Evolutionary conservation across 1,284 basidiomycete species (phyloP), one percentile per base, ranked within the genome.

Genomic region (Heterobasidion irregulare): DNA sequence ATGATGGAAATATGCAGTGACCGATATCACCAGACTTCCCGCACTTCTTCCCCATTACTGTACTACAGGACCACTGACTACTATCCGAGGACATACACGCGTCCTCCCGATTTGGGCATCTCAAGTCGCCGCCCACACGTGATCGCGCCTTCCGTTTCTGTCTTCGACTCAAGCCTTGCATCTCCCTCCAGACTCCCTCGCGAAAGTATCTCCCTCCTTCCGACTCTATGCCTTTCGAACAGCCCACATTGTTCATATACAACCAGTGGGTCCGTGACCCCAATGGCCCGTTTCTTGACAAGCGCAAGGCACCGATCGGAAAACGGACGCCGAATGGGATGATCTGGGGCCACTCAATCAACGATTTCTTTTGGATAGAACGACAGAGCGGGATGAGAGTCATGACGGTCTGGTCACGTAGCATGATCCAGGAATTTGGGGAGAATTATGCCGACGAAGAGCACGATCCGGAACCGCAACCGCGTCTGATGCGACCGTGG

Each of bases 351-450:
- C 66, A 70, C 58, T 52, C 56, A 12, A 53, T 64, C 47, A 56
- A 63, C 48, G 65, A 70, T 50, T 61, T 72, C 58, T 65, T 62
- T 57, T 66, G 62, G 61, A 64, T 70, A 54, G 49, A 62, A 35
- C 65, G 68, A 54, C 52, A 62, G 36, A 67, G 67, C 1, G 58
- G 57, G 8, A 59, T 66, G 7, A 59, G 61, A 43, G 53, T 63
- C 26, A 48, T 65, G 26, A 66, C 66, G 19, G 55, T 66, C 49
- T 72, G 67, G 65, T 67, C 69, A 26, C 64, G 68, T 43, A 70
- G 67, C 62, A 70, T 70, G 68, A 58, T 72, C 55, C 58, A 64
- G 38, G 68, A 67, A 54, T 63, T 62, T 53, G 65, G 64, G 33
- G 69, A 70, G 56, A 58, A 56, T 52, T 58, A 62, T 53, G 15